Evolutionary conservation across 2,329 filamentous ascomycete genomes (phyloP).

Genomic region (Colletotrichum spaethianum): DNA sequence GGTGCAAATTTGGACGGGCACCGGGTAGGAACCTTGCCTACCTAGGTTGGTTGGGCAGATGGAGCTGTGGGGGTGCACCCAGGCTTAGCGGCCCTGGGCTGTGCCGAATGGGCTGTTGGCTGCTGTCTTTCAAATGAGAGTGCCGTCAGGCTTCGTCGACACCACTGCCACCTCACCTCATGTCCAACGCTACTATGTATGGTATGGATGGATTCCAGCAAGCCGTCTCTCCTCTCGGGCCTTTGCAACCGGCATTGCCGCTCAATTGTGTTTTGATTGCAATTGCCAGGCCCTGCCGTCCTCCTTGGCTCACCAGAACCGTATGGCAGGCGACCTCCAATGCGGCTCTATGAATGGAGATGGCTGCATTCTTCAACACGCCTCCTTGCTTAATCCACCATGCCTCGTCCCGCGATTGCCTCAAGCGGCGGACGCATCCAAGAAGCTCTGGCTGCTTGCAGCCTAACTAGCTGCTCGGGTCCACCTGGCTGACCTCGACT

Average conservation of each 20-base stretch:
- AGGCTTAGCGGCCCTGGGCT: conserved; percentile 27
- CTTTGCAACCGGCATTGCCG: background rate
- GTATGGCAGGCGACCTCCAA: background rate
- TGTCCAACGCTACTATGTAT: background rate
- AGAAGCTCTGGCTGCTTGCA: conserved; percentile 28
- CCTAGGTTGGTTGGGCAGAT: background rate
- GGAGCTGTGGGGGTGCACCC: background rate
- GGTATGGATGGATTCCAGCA: background rate
- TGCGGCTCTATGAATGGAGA: background rate
- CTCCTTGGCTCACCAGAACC: background rate
- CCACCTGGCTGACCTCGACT: conserved; percentile 3
- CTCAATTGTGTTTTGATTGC: conserved; percentile 5
- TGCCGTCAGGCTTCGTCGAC: background rate
- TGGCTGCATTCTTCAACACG: conserved; percentile 9
- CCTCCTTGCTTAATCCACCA: conserved; percentile 10
- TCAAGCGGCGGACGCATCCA: conserved; percentile 16
- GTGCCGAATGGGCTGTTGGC: conserved; percentile 8
- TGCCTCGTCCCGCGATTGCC: conserved; percentile 9
- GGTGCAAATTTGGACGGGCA: conserved; percentile 11
- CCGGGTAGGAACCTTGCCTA: background rate
- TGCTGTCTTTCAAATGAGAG: background rate
- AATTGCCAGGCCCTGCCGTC: background rate
- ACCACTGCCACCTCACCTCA: background rate
- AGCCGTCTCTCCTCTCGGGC: background rate
- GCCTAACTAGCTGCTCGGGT: conserved; percentile 27